Conservation (phyloP, 192 early-diverging fungal species). For the Coemansia sp. region DNA sequence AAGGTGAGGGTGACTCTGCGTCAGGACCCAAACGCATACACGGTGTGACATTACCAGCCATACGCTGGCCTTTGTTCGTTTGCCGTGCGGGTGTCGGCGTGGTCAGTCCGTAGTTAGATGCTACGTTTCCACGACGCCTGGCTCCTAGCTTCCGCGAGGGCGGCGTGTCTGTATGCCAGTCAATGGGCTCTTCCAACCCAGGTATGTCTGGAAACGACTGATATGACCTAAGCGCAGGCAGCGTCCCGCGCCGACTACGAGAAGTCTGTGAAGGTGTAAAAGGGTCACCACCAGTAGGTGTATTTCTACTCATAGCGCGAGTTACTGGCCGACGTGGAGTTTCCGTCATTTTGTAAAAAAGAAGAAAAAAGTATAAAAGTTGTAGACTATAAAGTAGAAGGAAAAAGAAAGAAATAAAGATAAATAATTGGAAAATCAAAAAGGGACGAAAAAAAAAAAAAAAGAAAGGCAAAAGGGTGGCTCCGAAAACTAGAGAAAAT, state of each 20-base stretch:
- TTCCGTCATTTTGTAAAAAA: slow-evolving; percentile 19
- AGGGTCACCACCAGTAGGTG: slow-evolving; percentile 7
- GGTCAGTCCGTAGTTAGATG: slow-evolving; percentile 9
- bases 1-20: neutral
- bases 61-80: neutral
- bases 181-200: neutral
- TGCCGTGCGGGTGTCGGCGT: slow-evolving; percentile 1
- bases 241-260: slow-evolving; percentile 15
- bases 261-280: neutral
- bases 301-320: slow-evolving; percentile 25
- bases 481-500: slow-evolving; percentile 8
- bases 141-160: neutral
- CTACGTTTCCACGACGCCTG: neutral
- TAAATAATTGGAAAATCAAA: slow-evolving; percentile 19
- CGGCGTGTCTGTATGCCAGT: slow-evolving; percentile 10
- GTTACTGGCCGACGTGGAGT: slow-evolving; percentile 35
- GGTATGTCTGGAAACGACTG: slow-evolving; percentile 44
- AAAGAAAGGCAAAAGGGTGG: neutral
- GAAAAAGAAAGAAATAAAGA: slow-evolving; percentile 9
- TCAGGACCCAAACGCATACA: neutral
- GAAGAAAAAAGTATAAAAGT: neutral
- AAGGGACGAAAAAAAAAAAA: slow-evolving; percentile 7
- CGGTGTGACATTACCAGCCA: neutral
- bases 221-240: slow-evolving; percentile 21
- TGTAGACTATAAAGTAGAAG: slow-evolving; percentile 2